Evolutionary conservation across 257 asterid genomes (phyloP).

Genomic region (Salvia miltiorrhiza): DNA sequence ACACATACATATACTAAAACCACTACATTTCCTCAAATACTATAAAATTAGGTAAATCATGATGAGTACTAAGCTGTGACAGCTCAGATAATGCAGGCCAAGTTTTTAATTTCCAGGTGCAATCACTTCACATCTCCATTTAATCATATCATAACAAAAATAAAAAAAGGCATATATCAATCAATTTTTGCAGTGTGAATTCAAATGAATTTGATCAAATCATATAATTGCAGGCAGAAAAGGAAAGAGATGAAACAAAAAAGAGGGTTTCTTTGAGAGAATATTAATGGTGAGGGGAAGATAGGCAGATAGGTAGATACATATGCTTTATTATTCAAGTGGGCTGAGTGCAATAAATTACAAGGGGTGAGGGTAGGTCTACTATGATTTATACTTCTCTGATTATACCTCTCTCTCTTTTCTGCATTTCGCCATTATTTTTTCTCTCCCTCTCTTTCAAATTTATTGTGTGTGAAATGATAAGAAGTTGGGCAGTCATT

Average conservation of each 20-base stretch:
- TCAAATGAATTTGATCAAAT: not conserved
- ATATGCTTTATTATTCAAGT: slow-evolving; percentile 26
- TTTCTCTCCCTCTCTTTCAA: not conserved
- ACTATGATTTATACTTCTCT: slow-evolving; percentile 14
- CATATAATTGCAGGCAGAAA: not conserved
- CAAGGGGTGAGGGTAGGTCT: slow-evolving; percentile 27
- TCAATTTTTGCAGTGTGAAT: not conserved
- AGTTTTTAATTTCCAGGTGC: slow-evolving; percentile 10
- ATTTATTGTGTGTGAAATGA: slow-evolving; percentile 2
- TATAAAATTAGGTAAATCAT: not conserved
- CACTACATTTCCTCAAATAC: not conserved
- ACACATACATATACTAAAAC: not conserved
- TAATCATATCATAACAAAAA: not conserved
- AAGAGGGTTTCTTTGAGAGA: not conserved
- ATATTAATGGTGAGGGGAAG: slow-evolving; percentile 29
- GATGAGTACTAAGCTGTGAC: slow-evolving; percentile 10
- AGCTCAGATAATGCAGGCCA: slow-evolving; percentile 15
- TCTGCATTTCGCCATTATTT: not conserved
- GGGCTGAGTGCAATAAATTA: slow-evolving; percentile 32
- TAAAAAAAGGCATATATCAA: not conserved
- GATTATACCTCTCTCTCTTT: slow-evolving; percentile 11
- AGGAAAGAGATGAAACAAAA: not conserved
- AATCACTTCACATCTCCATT: slow-evolving; percentile 8
- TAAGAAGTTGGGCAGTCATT: slow-evolving; percentile 14
- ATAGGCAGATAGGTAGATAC: slow-evolving; percentile 21